Percentiles rank a stretch among this genome's conserved stretches.
phyloP scores from a whole-genome alignment of 352 stramenopile species.

The Globisporangium apiculatum region DNA sequence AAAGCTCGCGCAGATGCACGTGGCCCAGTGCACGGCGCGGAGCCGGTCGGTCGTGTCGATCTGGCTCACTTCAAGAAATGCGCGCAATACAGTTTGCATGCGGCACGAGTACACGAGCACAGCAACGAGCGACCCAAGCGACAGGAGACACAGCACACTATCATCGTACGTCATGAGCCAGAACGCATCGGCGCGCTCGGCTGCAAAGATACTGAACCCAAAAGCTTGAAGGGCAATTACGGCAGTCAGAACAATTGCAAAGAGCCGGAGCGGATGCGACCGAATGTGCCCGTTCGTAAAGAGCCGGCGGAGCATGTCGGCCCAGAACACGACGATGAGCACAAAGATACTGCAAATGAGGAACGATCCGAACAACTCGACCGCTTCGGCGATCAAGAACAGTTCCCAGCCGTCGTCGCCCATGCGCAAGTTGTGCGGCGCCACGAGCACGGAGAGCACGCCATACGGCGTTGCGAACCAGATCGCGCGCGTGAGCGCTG shows the following conservation, averaged over 20 bases:
- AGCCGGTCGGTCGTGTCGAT: slow-evolving; percentile 96
- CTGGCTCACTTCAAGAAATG: slow-evolving; percentile 94
- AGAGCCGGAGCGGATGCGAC: slow-evolving; percentile 85
- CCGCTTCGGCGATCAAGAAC: slow-evolving; percentile 80
- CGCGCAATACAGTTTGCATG: slow-evolving; percentile 94
- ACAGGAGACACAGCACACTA: slow-evolving; percentile 80
- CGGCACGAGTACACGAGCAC: slow-evolving; percentile 93
- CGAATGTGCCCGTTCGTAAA: slow-evolving; percentile 68
- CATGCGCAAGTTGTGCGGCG: slow-evolving; percentile 49
- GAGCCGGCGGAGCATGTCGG: slow-evolving; percentile 93
- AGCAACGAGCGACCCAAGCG: slow-evolving; percentile 82
- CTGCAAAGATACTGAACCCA: slow-evolving; percentile 84
- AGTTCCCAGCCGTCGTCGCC: slow-evolving; percentile 54
- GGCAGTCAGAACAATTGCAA: slow-evolving; percentile 72
- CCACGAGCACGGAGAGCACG: slow-evolving; percentile 56
- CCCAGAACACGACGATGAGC: slow-evolving; percentile 97
- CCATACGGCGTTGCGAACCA: slow-evolving; percentile 79
- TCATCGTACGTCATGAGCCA: slow-evolving; percentile 95
- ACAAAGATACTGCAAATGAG: slow-evolving; percentile 97
- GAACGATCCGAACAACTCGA: slow-evolving; percentile 89
- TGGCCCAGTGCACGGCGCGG: slow-evolving; percentile 94
- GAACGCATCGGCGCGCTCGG: slow-evolving; percentile 83
- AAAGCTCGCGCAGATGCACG: slow-evolving; percentile 92
- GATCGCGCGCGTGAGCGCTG: slow-evolving; percentile 48
- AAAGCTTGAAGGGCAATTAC: slow-evolving; percentile 72